Evolutionary conservation across 176 grass and related monocot species (phyloP), one percentile per base, ranked within the genome.

Genomic region (Poa pratensis): DNA sequence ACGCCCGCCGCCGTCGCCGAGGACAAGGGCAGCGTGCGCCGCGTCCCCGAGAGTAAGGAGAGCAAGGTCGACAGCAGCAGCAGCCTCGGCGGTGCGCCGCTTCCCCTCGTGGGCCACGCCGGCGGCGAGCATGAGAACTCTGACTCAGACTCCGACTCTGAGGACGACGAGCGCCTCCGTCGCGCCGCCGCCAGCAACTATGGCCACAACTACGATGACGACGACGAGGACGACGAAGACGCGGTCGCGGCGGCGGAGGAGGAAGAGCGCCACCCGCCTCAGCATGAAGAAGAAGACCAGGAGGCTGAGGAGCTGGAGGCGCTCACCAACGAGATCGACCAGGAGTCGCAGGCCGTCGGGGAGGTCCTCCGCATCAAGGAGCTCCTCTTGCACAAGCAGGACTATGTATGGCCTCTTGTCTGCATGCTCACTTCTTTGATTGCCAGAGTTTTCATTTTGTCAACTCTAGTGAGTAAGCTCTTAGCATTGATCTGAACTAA

Each of bases 301-400:
- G 87, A 94, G 37, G 67, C 78, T 0, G 75, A 90, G 80, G 88
- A 91, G 63, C 93, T 90, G 13, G 89, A 92, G 62, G 90, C 85
- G 1, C 85, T 87, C 62, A 85, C 85, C 32, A 91, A 94, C 76
- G 92, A 94, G 84, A 91, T 96, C 18, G 90, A 96, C 23, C 82
- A 90, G 78, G 92, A 94, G 50, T 90, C 84, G 5, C 84, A 91
- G 88, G 83, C 78, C 45, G 51, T 94, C 5, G 82, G 75, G 5
- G 94, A 99, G 86, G 94, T 99, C 3, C 55, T 90, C 17, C 90
- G 94, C 66, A 96, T 99, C 80, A 96, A 99, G 28, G 86, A 89
- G n/a, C 84, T 91, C 45, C 75, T 99, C 51, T 9, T 58, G 45
- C 83, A 85, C 52, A 80, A 89, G 37, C 83, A 89, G 4, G 90